A percentile compares a stretch with the other conserved stretches of the same genome.
Evolutionary conservation across 2,329 filamentous ascomycete species (phyloP).

Genomic region (Aspergillus terreus): DNA sequence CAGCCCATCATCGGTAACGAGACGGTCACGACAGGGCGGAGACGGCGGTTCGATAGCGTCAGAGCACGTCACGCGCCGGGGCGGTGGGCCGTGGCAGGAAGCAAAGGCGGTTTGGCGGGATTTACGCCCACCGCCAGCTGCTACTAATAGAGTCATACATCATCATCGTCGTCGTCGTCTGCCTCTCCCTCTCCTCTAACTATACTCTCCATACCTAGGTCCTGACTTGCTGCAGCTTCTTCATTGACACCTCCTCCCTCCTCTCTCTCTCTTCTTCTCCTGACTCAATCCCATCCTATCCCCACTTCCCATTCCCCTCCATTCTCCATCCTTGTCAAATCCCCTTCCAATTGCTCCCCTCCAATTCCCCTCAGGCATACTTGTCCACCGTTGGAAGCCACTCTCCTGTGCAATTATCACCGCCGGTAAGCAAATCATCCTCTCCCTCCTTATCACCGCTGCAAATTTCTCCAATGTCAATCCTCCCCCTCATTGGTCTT

Average conservation of each 20-base stretch:
- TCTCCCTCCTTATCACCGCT: neutral
- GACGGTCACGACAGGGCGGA: slow-evolving; percentile 17
- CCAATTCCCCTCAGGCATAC: too few relatives aligned
- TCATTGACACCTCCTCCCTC: slow-evolving; percentile 8
- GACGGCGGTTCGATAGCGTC: slow-evolving; percentile 20
- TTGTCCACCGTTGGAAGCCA: neutral
- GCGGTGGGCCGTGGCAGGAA: slow-evolving; percentile 33
- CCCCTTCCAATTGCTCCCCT: too few relatives aligned
- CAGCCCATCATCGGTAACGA: slow-evolving; percentile 17
- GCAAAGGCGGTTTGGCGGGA: slow-evolving; percentile 17
- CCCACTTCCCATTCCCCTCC: neutral
- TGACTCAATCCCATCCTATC: neutral
- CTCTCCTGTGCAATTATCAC: neutral
- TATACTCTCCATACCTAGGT: slow-evolving; percentile 1
- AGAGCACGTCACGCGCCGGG: slow-evolving; percentile 32
- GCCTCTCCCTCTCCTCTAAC: slow-evolving; percentile 1
- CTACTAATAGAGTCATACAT: slow-evolving; percentile 26
- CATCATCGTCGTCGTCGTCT: slow-evolving; percentile 15
- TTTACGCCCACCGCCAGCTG: slow-evolving; percentile 17
- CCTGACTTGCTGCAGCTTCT: neutral
- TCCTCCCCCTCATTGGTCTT: neutral
- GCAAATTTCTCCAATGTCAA: neutral
- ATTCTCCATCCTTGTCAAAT: too few relatives aligned
- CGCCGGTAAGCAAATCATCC: neutral
- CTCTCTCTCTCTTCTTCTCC: neutral